Percentiles rank a stretch among this genome's conserved stretches.
Evolutionary conservation across 306 rosid species (phyloP).

Genomic region (Adenanthera pavonina): DNA sequence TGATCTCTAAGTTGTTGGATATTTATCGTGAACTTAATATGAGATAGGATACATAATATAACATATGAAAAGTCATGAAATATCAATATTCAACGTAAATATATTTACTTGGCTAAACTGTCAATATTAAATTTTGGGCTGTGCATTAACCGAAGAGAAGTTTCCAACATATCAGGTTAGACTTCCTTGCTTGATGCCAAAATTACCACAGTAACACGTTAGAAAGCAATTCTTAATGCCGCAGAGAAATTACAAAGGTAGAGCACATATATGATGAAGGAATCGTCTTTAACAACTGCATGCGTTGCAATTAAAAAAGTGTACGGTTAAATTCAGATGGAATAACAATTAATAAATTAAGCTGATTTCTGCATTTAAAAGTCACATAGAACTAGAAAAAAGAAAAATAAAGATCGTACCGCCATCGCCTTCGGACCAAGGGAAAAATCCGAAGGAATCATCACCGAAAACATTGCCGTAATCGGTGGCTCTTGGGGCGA

Average conservation of each 20-base stretch:
- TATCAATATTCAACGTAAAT: neutral
- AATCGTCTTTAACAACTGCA: neutral
- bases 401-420: conserved; percentile 45
- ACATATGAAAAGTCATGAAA: neutral
- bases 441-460: conserved; percentile 65
- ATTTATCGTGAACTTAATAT: neutral
- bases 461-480: conserved; percentile 51
- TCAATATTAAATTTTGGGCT: neutral
- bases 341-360: neutral
- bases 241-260: neutral
- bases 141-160: neutral
- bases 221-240: conserved; percentile 1
- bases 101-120: neutral
- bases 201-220: neutral
- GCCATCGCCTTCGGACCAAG: conserved; percentile 66
- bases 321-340: neutral
- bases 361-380: neutral
- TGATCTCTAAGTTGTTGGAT: neutral
- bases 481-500: conserved; percentile 54
- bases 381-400: neutral
- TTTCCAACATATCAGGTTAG: neutral
- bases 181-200: neutral
- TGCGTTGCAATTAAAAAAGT: neutral
- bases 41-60: neutral
- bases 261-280: neutral